A percentile compares a stretch with the other conserved stretches of the same genome.
Evolutionary conservation across 805 yeast genomes (phyloP).

Genomic region (Ogataea neopini): DNA sequence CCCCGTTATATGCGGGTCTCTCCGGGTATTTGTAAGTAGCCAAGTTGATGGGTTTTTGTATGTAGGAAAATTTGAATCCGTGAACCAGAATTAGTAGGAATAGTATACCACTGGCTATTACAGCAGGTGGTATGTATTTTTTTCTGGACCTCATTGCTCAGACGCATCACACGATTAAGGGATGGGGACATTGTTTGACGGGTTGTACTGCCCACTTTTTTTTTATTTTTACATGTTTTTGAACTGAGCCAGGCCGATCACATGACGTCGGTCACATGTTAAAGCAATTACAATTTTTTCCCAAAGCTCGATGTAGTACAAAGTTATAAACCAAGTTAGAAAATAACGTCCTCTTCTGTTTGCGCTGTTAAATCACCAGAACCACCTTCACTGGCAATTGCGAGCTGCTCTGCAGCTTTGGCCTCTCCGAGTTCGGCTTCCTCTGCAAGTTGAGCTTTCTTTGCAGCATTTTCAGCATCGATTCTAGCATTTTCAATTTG

Average conservation of each 20-base stretch:
- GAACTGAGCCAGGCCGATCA: too few relatives aligned
- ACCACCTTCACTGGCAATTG: slow-evolving; percentile 17
- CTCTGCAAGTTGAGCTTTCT: slow-evolving; percentile 26
- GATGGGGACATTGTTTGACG: too few relatives aligned
- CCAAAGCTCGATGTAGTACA: not conserved
- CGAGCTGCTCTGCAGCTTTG: slow-evolving; percentile 21
- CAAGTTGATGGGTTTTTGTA: slow-evolving; percentile 5
- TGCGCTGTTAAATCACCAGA: slow-evolving; percentile 33
- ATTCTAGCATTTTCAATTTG: slow-evolving; percentile 71
- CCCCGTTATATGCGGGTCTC: not conserved
- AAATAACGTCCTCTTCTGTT: slow-evolving; percentile 40
- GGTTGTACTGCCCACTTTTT: slow-evolving; percentile 2
- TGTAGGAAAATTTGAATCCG: not conserved
- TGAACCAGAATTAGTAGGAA: not conserved
- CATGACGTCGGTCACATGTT: too few relatives aligned
- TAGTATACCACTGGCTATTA: not conserved
- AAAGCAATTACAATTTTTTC: not conserved
- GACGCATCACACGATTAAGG: not conserved
- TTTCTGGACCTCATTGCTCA: slow-evolving; percentile 1
- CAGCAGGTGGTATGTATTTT: not conserved
- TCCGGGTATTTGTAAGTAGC: slow-evolving; percentile 10
- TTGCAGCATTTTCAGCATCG: slow-evolving; percentile 52
- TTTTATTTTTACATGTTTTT: not conserved
- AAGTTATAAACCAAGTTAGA: slow-evolving; percentile 1
- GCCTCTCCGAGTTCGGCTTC: slow-evolving; percentile 25